Percentiles rank a stretch among this genome's conserved stretches.
Conservation (phyloP, 139 green algal genomes). For the Chlorella sp. region DNA sequence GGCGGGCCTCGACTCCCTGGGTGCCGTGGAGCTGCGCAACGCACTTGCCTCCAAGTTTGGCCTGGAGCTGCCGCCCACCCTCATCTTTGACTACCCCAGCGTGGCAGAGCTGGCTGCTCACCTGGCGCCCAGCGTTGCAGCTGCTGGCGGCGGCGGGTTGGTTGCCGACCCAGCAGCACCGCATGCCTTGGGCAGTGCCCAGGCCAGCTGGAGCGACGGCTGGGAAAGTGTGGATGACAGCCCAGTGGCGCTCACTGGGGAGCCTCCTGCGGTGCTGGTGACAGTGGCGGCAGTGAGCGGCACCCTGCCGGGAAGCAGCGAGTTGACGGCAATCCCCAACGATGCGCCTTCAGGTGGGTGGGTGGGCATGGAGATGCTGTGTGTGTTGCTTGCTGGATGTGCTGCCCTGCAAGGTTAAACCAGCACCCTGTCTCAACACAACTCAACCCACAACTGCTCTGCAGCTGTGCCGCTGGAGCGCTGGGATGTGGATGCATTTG, state of each 20-base stretch:
- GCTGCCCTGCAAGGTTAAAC: not conserved
- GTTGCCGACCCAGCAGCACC: too few relatives aligned
- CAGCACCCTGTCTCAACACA: not conserved
- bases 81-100: constrained; percentile 88
- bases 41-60: constrained; percentile 45
- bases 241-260: not conserved
- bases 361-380: not conserved
- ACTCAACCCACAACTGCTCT: not conserved
- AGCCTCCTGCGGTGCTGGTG: not conserved
- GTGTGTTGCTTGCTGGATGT: too few relatives aligned
- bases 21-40: constrained; percentile 80
- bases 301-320: not conserved
- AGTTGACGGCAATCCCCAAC: too few relatives aligned
- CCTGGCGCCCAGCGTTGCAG: not conserved
- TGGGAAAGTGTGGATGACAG: too few relatives aligned
- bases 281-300: not conserved
- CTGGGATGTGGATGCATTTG: constrained; percentile 53
- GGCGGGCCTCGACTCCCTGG: constrained; percentile 69
- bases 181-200: too few relatives aligned
- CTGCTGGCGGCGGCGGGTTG: too few relatives aligned
- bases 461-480: constrained; percentile 45
- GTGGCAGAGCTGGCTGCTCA: not conserved
- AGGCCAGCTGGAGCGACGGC: too few relatives aligned
- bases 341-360: not conserved
- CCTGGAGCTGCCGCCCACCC: constrained; percentile 46